These are phyloP conservation scores for Pyrus betulifolia DNA, from an alignment of 306 rosid species.

Conservation along the genomic window DNA sequence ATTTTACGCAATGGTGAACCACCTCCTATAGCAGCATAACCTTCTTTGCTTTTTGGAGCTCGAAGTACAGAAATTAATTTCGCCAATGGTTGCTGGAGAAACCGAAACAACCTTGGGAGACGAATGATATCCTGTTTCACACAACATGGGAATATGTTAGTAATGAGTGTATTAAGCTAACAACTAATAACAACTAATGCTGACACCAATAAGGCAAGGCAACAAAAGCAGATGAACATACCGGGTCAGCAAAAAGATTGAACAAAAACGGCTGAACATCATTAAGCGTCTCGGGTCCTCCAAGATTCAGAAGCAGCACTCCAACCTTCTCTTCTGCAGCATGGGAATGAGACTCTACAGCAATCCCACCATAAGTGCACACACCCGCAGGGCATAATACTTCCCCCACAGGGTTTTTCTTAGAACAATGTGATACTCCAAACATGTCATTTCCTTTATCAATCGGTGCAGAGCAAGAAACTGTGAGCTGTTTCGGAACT, in stretches of 20 bases:
- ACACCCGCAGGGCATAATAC: constrained; percentile 39
- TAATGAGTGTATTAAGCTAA: neutral
- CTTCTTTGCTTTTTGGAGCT: constrained; percentile 97
- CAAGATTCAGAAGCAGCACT: constrained; percentile 87
- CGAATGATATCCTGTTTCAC: constrained; percentile 79
- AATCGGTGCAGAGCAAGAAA: constrained; percentile 20
- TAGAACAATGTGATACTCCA: constrained; percentile 15
- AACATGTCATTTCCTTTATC: constrained; percentile 22
- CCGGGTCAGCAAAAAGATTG: constrained; percentile 97
- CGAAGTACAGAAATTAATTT: constrained; percentile 73
- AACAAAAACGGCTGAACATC: constrained; percentile 94
- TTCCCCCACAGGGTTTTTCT: constrained; percentile 32
- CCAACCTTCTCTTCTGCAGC: constrained; percentile 74
- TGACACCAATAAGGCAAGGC: neutral
- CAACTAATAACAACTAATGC: neutral
- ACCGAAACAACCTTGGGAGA: constrained; percentile 78
- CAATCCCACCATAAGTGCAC: constrained; percentile 32
- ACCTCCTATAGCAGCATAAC: constrained; percentile 97
- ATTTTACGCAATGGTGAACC: constrained; percentile 98
- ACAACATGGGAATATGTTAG: constrained; percentile 12
- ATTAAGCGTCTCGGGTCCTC: constrained; percentile 93
- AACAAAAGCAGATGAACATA: constrained; percentile 20
- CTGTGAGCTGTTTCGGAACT: constrained; percentile 27
- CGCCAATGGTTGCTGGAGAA: constrained; percentile 87
- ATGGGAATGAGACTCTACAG: constrained; percentile 38